These are phyloP conservation scores for Saprolegnia parasitica DNA, from an alignment of 352 stramenopile genomes.

Conservation along the genomic window DNA sequence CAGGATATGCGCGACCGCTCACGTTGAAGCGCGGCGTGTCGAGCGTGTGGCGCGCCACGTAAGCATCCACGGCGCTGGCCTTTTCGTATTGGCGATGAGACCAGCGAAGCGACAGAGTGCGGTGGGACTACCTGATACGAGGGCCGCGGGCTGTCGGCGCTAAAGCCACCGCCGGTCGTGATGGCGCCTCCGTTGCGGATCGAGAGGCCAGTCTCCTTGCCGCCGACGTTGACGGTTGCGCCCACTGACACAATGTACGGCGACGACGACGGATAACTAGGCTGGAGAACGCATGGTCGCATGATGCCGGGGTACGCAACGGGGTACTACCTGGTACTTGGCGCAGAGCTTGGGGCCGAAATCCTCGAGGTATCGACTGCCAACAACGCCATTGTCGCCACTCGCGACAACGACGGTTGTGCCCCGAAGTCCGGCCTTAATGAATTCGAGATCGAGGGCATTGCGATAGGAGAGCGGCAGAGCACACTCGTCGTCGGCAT, in stretches of 20 bases:
- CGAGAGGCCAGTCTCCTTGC: constrained; percentile 52
- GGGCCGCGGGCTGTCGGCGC: constrained; percentile 37
- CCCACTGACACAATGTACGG: constrained; percentile 65
- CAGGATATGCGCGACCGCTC: constrained; percentile 51
- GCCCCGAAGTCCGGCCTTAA: constrained; percentile 65
- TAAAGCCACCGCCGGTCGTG: constrained; percentile 74
- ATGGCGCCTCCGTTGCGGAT: constrained; percentile 46
- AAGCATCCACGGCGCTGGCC: constrained; percentile 37
- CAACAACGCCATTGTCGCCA: constrained; percentile 56
- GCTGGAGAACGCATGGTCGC: constrained; percentile 25
- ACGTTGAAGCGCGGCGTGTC: constrained; percentile 35
- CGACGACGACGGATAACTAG: constrained; percentile 69
- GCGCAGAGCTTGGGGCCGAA: constrained; percentile 45
- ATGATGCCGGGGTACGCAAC: not conserved
- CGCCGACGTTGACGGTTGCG: constrained; percentile 46
- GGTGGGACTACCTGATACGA: constrained; percentile 7
- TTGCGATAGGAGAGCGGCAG: constrained; percentile 46
- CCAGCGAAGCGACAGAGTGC: not conserved
- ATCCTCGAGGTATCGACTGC: constrained; percentile 49
- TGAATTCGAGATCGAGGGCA: constrained; percentile 65
- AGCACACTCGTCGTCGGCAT: constrained; percentile 77
- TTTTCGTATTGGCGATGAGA: constrained; percentile 29
- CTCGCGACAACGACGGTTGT: constrained; percentile 65
- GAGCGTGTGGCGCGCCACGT: constrained; percentile 29
- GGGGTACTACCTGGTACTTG: constrained; percentile 34